Evolutionary conservation across 164 flowering plant genomes (phyloP).

Genomic region (Kingdonia uniflora): DNA sequence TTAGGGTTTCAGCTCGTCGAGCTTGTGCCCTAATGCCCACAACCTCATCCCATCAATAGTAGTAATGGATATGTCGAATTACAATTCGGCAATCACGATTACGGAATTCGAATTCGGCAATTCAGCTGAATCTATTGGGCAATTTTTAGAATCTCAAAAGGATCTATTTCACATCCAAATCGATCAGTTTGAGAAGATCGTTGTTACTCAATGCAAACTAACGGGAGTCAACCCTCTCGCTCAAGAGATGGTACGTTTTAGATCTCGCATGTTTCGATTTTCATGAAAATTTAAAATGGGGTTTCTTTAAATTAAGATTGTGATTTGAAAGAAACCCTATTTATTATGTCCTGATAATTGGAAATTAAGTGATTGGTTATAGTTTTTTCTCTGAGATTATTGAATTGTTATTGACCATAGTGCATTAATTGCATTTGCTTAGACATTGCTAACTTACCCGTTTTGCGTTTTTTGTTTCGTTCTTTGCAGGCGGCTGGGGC

Average conservation of each 20-base stretch:
- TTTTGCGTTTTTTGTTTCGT: too few species aligned
- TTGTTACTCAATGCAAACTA: conserved; percentile 71
- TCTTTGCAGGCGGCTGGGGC: conserved; percentile 92
- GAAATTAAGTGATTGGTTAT: too few species aligned
- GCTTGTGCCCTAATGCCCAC: conserved; percentile 3
- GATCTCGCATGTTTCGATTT: too few species aligned
- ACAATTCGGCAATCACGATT: conserved; percentile 14
- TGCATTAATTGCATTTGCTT: too few species aligned
- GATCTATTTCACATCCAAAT: conserved; percentile 69
- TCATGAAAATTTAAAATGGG: too few species aligned
- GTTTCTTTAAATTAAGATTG: too few species aligned
- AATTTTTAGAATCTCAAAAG: conserved; percentile 52
- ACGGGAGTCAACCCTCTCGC: conserved; percentile 96
- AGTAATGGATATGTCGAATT: conserved; percentile 35
- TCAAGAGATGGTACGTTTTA: conserved; percentile 89
- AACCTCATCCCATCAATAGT: not conserved
- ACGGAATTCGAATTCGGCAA: conserved; percentile 40
- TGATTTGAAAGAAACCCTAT: too few species aligned
- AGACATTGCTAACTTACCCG: too few species aligned
- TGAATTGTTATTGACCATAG: too few species aligned
- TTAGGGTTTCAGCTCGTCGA: not conserved
- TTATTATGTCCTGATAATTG: too few species aligned
- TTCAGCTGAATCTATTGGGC: conserved; percentile 40
- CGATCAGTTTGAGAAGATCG: conserved; percentile 58
- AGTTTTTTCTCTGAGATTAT: too few species aligned